Conservation (phyloP, 78 protist genomes). For the Ministeria vibrans region DNA sequence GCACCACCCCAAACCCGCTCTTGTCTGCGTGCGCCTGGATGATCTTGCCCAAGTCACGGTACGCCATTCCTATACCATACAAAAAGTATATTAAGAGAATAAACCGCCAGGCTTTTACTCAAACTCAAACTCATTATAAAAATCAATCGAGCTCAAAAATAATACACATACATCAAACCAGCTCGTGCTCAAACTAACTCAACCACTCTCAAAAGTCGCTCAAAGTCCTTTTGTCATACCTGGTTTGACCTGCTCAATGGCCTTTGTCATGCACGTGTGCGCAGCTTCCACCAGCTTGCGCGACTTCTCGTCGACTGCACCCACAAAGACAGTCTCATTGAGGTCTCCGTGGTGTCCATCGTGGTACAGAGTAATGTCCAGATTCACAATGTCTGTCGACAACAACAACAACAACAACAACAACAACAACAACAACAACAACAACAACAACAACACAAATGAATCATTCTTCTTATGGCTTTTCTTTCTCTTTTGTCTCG, state of each 20-base stretch:
- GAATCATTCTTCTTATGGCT: neutral
- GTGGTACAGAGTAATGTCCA: constrained; percentile 83
- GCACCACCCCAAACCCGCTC: constrained; percentile 49
- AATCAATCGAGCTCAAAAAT: neutral
- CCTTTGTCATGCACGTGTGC: constrained; percentile 44
- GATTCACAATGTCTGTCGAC: constrained; percentile 73
- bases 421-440: neutral
- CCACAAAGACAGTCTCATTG: constrained; percentile 83
- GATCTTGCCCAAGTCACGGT: constrained; percentile 75
- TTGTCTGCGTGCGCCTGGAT: constrained; percentile 62
- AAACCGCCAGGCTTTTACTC: neutral
- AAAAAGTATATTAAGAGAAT: neutral
- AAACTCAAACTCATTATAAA: neutral
- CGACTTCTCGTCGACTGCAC: constrained; percentile 57
- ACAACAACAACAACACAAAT: neutral
- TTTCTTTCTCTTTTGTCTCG: no score
- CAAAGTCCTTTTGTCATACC: no score
- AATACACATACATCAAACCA: no score
- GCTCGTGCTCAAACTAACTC: no score
- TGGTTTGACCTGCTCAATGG: constrained; percentile 24
- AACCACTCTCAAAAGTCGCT: no score
- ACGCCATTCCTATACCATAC: constrained; percentile 53
- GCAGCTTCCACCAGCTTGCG: constrained; percentile 17
- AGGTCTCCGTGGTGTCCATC: constrained; percentile 90
- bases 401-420: neutral